A percentile compares a stretch with the other conserved stretches of the same genome.
These are phyloP conservation scores for Ailanthus altissimus DNA, from an alignment of 345 rosid genomes.

Conservation along the genomic window DNA sequence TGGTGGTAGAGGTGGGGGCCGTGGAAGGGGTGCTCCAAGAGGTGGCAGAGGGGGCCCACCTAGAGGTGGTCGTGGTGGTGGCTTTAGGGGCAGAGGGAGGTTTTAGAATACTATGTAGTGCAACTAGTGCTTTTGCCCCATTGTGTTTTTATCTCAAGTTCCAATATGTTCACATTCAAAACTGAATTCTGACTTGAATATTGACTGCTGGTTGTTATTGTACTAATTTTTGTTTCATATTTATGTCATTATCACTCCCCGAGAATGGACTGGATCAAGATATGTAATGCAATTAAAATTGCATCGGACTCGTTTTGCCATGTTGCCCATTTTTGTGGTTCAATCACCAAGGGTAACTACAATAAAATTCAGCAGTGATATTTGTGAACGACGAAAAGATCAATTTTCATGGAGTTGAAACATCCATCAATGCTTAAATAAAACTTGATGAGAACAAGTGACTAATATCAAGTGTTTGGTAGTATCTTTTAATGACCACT, in stretches of 20 bases:
- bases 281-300: background rate
- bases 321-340: too few relatives aligned
- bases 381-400: too few relatives aligned
- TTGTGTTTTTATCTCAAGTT: constrained; percentile 16
- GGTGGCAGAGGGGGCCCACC: constrained; percentile 55
- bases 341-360: too few relatives aligned
- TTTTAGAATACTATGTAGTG: constrained; percentile 37
- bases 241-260: background rate
- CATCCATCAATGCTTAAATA: too few relatives aligned
- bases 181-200: constrained; percentile 17
- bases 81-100: constrained; percentile 73
- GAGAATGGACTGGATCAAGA: background rate
- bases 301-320: too few relatives aligned
- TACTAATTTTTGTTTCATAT: constrained; percentile 2
- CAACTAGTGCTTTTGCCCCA: constrained; percentile 18
- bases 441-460: too few relatives aligned
- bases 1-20: constrained; percentile 36
- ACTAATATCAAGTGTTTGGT: too few relatives aligned
- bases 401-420: too few relatives aligned
- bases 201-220: constrained; percentile 4
- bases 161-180: constrained; percentile 14
- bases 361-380: too few relatives aligned
- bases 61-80: constrained; percentile 65
- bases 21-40: constrained; percentile 36
- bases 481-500: too few relatives aligned